phyloP scores from a whole-genome alignment of 2,329 filamentous ascomycete species.

The Aspergillus ibericus region DNA sequence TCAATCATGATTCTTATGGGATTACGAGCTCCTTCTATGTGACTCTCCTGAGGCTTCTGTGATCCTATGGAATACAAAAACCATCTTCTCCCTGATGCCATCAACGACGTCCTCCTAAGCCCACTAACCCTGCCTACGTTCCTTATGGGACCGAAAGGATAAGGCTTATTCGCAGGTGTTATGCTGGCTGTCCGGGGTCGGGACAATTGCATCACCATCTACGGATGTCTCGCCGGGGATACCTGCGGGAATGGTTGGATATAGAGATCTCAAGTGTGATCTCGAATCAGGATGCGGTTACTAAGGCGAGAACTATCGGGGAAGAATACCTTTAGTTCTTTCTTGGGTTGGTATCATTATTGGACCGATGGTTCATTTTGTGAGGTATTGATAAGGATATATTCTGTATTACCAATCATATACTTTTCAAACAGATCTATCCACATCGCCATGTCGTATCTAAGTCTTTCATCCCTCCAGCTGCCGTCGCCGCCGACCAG shows the following conservation, averaged over 20 bases:
- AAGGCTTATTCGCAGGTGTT: background rate
- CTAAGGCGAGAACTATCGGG: background rate
- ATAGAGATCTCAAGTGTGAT: background rate
- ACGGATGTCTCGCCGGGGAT: background rate
- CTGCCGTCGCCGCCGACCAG: background rate
- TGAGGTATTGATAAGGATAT: background rate
- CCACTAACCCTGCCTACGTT: background rate
- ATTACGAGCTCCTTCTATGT: background rate
- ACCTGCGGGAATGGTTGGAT: background rate
- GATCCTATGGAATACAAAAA: no score
- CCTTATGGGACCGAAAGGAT: background rate
- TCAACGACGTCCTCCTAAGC: background rate
- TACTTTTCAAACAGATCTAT: slow-evolving; percentile 17
- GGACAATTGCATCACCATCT: background rate
- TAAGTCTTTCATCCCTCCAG: slow-evolving; percentile 6
- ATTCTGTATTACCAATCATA: slow-evolving; percentile 12
- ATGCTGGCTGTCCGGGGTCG: background rate
- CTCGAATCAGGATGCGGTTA: background rate
- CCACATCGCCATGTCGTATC: slow-evolving; percentile 11
- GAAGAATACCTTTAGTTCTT: background rate
- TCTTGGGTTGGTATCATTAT: background rate
- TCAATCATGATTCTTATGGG: background rate
- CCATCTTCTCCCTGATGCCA: background rate
- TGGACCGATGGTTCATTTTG: no score
- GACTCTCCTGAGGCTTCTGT: background rate